phyloP scores from a whole-genome alignment of 208 protist species.

The Wallacemonas sp. region DNA sequence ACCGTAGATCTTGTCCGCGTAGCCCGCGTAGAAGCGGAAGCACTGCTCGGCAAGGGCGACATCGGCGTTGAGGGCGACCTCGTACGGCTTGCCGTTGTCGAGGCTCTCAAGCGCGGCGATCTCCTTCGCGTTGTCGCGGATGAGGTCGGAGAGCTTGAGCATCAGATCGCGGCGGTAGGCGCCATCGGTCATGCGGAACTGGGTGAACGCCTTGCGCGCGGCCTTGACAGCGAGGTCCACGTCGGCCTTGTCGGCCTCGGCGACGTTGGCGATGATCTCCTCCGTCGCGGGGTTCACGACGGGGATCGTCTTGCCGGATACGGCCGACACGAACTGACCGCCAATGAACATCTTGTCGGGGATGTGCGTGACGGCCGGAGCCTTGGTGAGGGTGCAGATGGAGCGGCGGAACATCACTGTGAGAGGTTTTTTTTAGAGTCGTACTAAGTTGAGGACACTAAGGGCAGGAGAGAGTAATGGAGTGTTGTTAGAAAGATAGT shows the following conservation, averaged over 20 bases:
- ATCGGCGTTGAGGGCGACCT: conserved; percentile 57
- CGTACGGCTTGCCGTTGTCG: conserved; percentile 91
- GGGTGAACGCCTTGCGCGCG: conserved; percentile 61
- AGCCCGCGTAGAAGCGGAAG: conserved; percentile 90
- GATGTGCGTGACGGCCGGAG: conserved; percentile 35
- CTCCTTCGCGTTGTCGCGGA: conserved; percentile 65
- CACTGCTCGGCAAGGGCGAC: conserved; percentile 53
- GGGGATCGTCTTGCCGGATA: conserved; percentile 70
- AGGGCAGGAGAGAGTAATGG: too few relatives aligned
- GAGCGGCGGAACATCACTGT: conserved; percentile 16
- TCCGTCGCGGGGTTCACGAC: conserved; percentile 81
- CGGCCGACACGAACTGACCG: conserved; percentile 74
- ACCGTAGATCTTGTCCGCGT: conserved; percentile 90
- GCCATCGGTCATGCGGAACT: conserved; percentile 47
- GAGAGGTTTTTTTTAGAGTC: too few relatives aligned
- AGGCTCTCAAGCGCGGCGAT: conserved; percentile 82
- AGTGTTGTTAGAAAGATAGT: too few relatives aligned
- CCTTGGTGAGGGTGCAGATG: conserved; percentile 1
- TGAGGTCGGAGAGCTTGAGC: conserved; percentile 74
- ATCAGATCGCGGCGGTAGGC: conserved; percentile 59
- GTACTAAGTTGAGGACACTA: too few relatives aligned
- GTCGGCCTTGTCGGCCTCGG: conserved; percentile 75
- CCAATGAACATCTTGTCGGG: conserved; percentile 88
- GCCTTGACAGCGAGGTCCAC: conserved; percentile 84
- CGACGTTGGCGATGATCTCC: conserved; percentile 71